Conservation (phyloP, 768 basidiomycete genomes). For the Mycena kentingensis region DNA sequence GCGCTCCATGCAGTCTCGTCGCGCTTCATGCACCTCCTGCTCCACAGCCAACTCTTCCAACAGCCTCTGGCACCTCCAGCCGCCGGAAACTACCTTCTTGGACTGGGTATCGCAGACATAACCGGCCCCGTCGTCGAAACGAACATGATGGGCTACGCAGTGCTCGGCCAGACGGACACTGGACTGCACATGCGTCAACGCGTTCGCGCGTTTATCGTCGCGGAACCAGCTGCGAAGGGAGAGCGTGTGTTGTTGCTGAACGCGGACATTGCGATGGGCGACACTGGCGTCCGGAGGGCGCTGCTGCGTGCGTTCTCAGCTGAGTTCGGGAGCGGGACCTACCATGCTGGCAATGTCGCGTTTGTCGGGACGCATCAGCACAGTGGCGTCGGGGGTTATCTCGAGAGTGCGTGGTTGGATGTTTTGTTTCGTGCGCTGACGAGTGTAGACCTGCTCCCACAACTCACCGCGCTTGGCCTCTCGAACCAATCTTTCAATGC, state of each 20-base stretch:
- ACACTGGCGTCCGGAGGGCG: constrained; percentile 70
- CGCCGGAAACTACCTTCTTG: constrained; percentile 12
- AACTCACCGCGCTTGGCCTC: constrained; percentile 73
- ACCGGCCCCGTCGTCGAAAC: constrained; percentile 54
- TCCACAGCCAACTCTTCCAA: not conserved
- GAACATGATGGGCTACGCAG: constrained; percentile 61
- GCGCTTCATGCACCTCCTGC: constrained; percentile 1
- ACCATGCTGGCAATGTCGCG: constrained; percentile 69
- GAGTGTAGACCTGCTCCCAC: constrained; percentile 59
- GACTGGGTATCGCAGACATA: constrained; percentile 18
- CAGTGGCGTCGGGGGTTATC: constrained; percentile 76
- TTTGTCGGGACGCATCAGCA: constrained; percentile 80
- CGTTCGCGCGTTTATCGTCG: constrained; percentile 54
- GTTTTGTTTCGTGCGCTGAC: not conserved
- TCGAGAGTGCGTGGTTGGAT: constrained; percentile 45
- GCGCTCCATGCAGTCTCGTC: constrained; percentile 7
- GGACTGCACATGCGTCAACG: constrained; percentile 60
- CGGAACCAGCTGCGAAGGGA: constrained; percentile 32
- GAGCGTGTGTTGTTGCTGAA: constrained; percentile 13
- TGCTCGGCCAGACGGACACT: constrained; percentile 47
- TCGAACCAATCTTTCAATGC: constrained; percentile 70
- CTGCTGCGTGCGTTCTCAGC: constrained; percentile 61
- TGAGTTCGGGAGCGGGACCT: constrained; percentile 57
- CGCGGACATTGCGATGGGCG: constrained; percentile 33
- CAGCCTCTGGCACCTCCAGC: not conserved